A percentile compares a stretch with the other conserved stretches of the same genome.
These are phyloP conservation scores for Alternaria gaisen DNA, from an alignment of 2,329 filamentous ascomycete species.

Conservation along the genomic window DNA sequence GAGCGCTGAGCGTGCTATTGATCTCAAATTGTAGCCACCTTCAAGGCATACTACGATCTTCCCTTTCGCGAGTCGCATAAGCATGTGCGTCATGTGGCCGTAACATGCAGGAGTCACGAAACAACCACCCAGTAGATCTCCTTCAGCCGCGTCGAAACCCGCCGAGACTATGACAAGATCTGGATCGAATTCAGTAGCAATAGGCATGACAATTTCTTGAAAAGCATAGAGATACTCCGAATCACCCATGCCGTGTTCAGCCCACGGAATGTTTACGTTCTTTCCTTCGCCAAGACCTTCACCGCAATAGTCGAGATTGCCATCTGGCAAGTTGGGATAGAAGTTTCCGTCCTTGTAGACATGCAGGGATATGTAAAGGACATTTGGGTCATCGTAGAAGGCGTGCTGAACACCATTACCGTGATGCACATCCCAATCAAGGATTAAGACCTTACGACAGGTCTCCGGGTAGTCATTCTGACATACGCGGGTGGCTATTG, in stretches of 20 bases:
- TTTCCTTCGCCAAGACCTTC: conserved; percentile 65
- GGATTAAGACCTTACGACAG: conserved; percentile 88
- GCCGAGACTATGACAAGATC: conserved; percentile 95
- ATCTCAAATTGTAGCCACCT: conserved; percentile 91
- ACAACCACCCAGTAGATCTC: conserved; percentile 91
- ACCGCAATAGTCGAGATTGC: conserved; percentile 68
- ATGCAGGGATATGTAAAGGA: conserved; percentile 94
- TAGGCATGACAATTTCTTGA: conserved; percentile 95
- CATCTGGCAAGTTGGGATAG: conserved; percentile 74
- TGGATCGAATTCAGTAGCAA: conserved; percentile 90
- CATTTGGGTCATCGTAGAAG: conserved; percentile 92
- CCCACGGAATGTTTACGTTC: conserved; percentile 77
- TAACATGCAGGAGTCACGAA: conserved; percentile 92
- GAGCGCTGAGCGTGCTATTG: conserved; percentile 90
- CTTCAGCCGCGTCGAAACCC: conserved; percentile 93
- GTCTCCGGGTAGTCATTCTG: conserved; percentile 79
- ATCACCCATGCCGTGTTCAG: conserved; percentile 81
- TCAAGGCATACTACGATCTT: conserved; percentile 93
- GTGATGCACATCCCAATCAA: conserved; percentile 86
- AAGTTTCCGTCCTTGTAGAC: conserved; percentile 85
- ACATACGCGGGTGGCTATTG: conserved; percentile 87
- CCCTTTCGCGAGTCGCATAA: conserved; percentile 91
- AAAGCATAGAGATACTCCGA: conserved; percentile 97
- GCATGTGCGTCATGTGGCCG: conserved; percentile 98
- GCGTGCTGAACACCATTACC: conserved; percentile 96